Base-by-base conservation (phyloP, 192 early-diverging fungal species). In the Cladochytrium replicatum region DNA sequence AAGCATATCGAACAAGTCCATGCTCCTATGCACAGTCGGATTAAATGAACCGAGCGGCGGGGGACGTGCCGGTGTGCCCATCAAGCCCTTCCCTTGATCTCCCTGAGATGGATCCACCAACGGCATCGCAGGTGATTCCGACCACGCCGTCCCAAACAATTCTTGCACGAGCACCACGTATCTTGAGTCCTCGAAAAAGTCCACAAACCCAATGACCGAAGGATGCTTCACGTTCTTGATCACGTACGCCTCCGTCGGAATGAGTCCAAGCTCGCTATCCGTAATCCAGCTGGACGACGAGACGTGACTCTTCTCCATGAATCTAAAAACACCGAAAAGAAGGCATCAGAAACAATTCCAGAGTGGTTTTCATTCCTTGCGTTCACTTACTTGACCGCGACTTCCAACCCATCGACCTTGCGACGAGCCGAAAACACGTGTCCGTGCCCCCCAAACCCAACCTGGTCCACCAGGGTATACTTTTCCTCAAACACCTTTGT, bases 301-400 rank as follows among this genome's bases (percentile, higher is more conserved):
- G 24, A 83, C 71, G 53, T 73, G 72, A 26, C 68, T 50, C 6
- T 66, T 56, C 37, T 78, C 76, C 29, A 83, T 74, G 47, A 83
- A 75, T 32, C 77, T 80, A 55, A 77, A n/a, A n/a, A n/a, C n/a
- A n/a, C n/a, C n/a, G n/a, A n/a, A n/a, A n/a, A n/a, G n/a, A n/a
- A n/a, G n/a, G n/a, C n/a, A n/a, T n/a, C n/a, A n/a, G n/a, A n/a
- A n/a, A n/a, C n/a, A n/a, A n/a, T n/a, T n/a, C n/a, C n/a, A n/a
- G n/a, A n/a, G n/a, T n/a, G n/a, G n/a, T n/a, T n/a, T n/a, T n/a
- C n/a, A n/a, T n/a, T n/a, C n/a, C n/a, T n/a, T n/a, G n/a, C n/a
- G n/a, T n/a, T n/a, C n/a, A n/a, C n/a, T n/a, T n/a, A n/a, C 45
- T 83, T 83, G 61, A 81, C 79, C 40, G 81, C 81, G 40, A 80